Evolutionary conservation across 331 rosid genomes (phyloP), one percentile per base, ranked within the genome.

Genomic region (Erythrophleum ivorense): DNA sequence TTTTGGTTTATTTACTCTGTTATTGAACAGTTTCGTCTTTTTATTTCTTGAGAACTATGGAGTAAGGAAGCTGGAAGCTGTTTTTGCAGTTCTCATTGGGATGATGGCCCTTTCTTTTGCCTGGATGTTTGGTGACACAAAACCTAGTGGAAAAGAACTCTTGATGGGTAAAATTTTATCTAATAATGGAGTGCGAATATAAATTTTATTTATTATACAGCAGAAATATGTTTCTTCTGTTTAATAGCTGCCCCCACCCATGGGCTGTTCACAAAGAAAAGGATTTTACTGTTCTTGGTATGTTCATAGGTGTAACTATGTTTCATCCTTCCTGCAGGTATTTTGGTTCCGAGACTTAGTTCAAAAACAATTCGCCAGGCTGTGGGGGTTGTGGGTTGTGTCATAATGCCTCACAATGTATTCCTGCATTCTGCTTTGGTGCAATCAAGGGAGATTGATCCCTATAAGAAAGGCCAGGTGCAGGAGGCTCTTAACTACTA

Each of bases 21-120:
- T 78, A 53, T 82, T 45, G 73, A 81, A 76, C 97, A 93, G 97
- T 78, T 90, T 93, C 86, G 5, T 93, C 54, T 90, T 93, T 86
- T 86, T 93, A 52, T 88, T 93, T 84, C 93, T 93, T 69, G 97
- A 93, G 93, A 93, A 91, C 87, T 93, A 93, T 73, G 97, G 97
- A 85, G 97, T 93, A 83, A 90, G 97, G 90, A 91, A 93, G 93
- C 88, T 93, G 79, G 97, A 93, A 88, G 97, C 93, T 82, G 94
- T 84, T 82, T 93, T 93, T 88, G 97, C 93, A 21, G 87, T 90
- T 84, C 94, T 93, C 49, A 93, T 93, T 4, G 90, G 89, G 63
- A 86, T 91, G 67, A 91, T 93, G 97, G 97, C 86, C 81, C 75
- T 93, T 81, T 88, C 97, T 38, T 93, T 93, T 79, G 97, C 97